Conservation (phyloP, 2,329 filamentous ascomycete species). For the Teratosphaeria epicoccoides region DNA sequence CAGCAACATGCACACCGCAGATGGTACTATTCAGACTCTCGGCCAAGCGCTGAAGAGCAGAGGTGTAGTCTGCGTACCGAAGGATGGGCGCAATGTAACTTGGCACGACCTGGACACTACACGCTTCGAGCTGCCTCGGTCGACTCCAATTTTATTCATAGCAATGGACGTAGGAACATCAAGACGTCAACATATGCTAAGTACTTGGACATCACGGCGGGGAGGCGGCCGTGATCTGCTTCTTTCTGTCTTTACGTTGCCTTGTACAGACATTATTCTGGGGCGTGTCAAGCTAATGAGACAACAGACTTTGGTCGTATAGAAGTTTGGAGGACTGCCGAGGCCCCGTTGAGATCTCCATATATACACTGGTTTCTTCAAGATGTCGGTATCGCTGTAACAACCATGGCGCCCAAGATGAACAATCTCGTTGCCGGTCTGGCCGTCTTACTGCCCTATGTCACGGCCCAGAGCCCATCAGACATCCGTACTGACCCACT, state of each 20-base stretch:
- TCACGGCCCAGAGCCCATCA: neutral
- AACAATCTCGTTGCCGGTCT: neutral
- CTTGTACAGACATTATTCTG: neutral
- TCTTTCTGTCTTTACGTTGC: neutral
- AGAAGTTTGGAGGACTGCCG: neutral
- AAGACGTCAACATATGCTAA: neutral
- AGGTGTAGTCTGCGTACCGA: too few species aligned
- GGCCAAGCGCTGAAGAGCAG: too few species aligned
- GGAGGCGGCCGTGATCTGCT: neutral
- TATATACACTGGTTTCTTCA: neutral
- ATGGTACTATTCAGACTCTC: too few species aligned
- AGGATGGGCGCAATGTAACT: too few species aligned
- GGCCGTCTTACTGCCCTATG: neutral
- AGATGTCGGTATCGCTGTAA: neutral
- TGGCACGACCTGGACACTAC: too few species aligned
- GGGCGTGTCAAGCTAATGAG: neutral
- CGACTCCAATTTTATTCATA: too few species aligned
- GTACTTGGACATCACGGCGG: neutral
- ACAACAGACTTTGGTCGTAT: neutral
- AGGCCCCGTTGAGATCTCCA: neutral
- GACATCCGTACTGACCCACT: neutral
- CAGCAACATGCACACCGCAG: too few species aligned
- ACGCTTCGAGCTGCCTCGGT: too few species aligned
- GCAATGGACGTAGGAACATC: too few species aligned
- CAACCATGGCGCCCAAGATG: neutral